A percentile compares a stretch with the other conserved stretches of the same genome.
These are phyloP conservation scores for Dryas drummondii DNA, from an alignment of 306 rosid genomes.

Conservation along the genomic window DNA sequence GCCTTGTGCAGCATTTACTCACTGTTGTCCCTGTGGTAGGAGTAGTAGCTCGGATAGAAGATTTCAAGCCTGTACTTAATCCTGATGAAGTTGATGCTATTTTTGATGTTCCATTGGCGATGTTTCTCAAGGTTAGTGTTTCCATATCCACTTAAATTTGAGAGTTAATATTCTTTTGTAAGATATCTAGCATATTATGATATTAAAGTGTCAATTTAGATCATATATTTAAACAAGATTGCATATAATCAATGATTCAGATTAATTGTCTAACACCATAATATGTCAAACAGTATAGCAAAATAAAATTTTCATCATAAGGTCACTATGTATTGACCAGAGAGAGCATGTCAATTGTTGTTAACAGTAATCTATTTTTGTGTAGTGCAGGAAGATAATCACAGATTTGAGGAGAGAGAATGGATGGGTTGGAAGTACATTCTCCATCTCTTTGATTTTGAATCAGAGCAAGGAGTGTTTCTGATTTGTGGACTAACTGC, in stretches of 20 bases:
- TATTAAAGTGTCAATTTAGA: no score
- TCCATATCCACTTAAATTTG: not conserved
- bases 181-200: no score
- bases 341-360: slow-evolving; percentile 1
- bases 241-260: no score
- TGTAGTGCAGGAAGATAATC: slow-evolving; percentile 27
- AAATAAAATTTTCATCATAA: no score
- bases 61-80: slow-evolving; percentile 36
- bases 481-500: slow-evolving; percentile 38
- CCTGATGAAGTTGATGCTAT: slow-evolving; percentile 32
- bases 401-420: slow-evolving; percentile 35
- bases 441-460: slow-evolving; percentile 30
- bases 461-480: slow-evolving; percentile 20
- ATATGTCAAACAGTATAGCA: no score
- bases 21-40: slow-evolving; percentile 37
- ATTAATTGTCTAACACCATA: no score
- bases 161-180: no score
- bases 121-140: slow-evolving; percentile 37
- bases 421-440: slow-evolving; percentile 40
- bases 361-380: not conserved
- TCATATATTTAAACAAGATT: no score
- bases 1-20: slow-evolving; percentile 24
- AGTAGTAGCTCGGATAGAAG: slow-evolving; percentile 17
- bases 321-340: not conserved
- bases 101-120: slow-evolving; percentile 37